These are phyloP conservation scores for Neckera pumila DNA, from an alignment of 225 moss, liverwort and hornwort genomes.

Conservation along the genomic window DNA sequence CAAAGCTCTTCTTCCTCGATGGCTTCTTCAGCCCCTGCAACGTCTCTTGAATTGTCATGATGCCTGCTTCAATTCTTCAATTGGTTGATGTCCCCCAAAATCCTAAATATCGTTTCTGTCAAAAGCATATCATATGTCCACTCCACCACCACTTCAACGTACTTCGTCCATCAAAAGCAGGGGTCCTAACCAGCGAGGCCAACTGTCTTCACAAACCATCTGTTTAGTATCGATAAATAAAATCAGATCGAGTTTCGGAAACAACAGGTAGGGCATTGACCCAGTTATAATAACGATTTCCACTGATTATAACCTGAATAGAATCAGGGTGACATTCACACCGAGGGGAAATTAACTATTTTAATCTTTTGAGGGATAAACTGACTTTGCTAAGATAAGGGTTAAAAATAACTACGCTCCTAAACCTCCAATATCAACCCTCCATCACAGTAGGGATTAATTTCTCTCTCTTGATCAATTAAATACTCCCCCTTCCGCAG, in stretches of 20 bases:
- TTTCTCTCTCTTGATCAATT: neutral
- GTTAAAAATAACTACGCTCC: neutral
- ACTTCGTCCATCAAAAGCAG: neutral
- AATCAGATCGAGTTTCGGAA: neutral
- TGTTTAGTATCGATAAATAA: neutral
- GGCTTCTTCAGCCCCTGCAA: conserved; percentile 24
- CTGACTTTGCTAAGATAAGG: neutral
- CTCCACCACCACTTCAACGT: neutral
- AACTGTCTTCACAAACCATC: neutral
- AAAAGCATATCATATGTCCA: neutral
- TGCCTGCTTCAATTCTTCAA: neutral
- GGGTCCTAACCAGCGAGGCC: neutral
- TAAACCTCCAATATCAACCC: neutral
- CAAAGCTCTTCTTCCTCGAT: conserved; percentile 20
- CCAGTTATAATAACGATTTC: neutral
- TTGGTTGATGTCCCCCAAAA: neutral
- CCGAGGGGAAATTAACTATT: neutral
- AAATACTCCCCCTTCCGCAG: neutral
- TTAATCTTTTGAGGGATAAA: neutral
- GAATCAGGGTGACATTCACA: neutral
- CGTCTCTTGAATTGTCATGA: conserved; percentile 18
- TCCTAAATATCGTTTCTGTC: neutral
- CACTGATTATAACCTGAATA: neutral
- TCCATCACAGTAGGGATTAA: neutral
- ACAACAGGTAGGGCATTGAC: neutral